Evolutionary conservation across 176 grass and related monocot species (phyloP).

Genomic region (Elymus sibiricus): DNA sequence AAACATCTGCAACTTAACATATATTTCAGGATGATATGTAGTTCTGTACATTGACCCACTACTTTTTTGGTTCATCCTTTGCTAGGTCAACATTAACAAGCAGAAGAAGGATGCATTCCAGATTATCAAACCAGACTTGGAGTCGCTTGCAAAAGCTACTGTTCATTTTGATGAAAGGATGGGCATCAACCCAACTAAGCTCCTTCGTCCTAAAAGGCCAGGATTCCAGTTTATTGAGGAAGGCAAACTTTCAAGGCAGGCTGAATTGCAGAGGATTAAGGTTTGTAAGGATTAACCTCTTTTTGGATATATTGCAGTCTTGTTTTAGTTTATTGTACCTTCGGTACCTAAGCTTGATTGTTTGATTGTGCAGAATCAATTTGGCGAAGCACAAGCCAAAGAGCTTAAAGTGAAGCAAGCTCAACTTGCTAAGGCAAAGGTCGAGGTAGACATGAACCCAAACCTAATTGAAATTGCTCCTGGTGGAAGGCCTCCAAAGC

Average conservation of each 20-base stretch:
- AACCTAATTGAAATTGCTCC: conserved; percentile 87
- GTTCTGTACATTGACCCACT: background rate
- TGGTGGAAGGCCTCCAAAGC: conserved; percentile 57
- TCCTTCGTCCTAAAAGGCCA: conserved; percentile 80
- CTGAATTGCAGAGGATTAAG: conserved; percentile 91
- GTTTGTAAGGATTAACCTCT: conserved; percentile 24
- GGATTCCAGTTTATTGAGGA: conserved; percentile 93
- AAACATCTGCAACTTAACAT: conserved; percentile 11
- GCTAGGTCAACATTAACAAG: conserved; percentile 95
- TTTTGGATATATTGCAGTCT: background rate
- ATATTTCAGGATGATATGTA: conserved; percentile 1
- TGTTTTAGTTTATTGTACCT: conserved; percentile 14
- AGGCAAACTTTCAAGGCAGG: conserved; percentile 81
- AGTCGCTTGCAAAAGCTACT: conserved; percentile 73
- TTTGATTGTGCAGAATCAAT: conserved; percentile 70
- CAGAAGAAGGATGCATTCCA: conserved; percentile 98
- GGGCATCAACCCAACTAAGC: conserved; percentile 87
- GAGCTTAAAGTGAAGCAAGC: conserved; percentile 88
- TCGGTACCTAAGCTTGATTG: conserved; percentile 8
- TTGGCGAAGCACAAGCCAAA: conserved; percentile 96
- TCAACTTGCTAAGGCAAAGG: conserved; percentile 89
- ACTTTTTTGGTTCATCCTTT: conserved; percentile 24
- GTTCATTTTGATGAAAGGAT: conserved; percentile 89
- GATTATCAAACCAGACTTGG: conserved; percentile 95
- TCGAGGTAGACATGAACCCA: conserved; percentile 83